A percentile compares a stretch with the other conserved stretches of the same genome.
These are phyloP conservation scores for Stemphylium beticola DNA, from an alignment of 2,329 filamentous ascomycete genomes.

Conservation along the genomic window DNA sequence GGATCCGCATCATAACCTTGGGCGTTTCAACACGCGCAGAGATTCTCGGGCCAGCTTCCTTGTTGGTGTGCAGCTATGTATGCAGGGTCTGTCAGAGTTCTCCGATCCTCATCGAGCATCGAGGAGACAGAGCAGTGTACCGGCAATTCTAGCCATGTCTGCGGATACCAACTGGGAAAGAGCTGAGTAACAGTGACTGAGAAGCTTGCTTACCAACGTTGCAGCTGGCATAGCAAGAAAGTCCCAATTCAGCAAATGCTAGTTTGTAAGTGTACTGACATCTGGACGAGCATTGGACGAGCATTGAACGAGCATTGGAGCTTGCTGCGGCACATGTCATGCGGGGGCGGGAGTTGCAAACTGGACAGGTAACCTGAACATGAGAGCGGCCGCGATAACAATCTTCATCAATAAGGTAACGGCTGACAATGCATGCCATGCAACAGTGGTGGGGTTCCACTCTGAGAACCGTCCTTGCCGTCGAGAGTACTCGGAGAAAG, in stretches of 20 bases:
- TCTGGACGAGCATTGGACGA: not conserved
- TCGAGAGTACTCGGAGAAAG: not conserved
- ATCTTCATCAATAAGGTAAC: slow-evolving; percentile 33
- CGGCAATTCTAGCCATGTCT: not conserved
- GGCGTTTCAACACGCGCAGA: slow-evolving; percentile 10
- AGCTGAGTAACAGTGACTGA: slow-evolving; percentile 24
- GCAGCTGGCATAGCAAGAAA: not conserved
- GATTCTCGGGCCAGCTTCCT: slow-evolving; percentile 21
- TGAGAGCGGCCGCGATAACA: not conserved
- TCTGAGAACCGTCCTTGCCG: not conserved
- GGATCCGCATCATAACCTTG: slow-evolving; percentile 7
- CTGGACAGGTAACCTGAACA: not conserved
- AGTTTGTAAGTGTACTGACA: not conserved
- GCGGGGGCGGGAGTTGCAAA: too few relatives aligned
- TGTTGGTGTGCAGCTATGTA: slow-evolving; percentile 8
- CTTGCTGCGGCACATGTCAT: not conserved
- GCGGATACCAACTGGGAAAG: slow-evolving; percentile 2
- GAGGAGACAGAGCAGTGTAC: not conserved
- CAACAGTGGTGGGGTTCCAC: slow-evolving; percentile 8
- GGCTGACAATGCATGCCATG: slow-evolving; percentile 36
- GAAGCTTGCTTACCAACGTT: not conserved
- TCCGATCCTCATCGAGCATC: slow-evolving; percentile 2
- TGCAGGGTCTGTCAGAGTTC: slow-evolving; percentile 14
- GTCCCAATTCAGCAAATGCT: not conserved
- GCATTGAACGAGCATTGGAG: not conserved